Evolutionary conservation across 2,329 filamentous ascomycete genomes (phyloP).

Genomic region (Alternaria sp.): DNA sequence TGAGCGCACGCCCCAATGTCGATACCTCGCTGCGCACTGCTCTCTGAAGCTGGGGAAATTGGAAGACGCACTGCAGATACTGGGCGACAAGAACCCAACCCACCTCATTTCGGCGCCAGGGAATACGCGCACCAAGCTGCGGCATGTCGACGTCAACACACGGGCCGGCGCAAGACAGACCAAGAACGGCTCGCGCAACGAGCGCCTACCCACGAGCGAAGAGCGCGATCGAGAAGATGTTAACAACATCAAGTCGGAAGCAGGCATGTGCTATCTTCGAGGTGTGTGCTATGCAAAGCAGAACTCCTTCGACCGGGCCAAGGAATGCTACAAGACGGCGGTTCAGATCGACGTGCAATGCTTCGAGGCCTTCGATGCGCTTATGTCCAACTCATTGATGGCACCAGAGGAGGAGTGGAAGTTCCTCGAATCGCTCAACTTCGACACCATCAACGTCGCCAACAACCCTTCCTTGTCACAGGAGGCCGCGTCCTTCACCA

Average conservation of each 20-base stretch:
- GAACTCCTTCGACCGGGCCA: constrained; percentile 95
- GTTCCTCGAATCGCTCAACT: constrained; percentile 87
- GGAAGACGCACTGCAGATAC: constrained; percentile 82
- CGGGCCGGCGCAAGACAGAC: constrained; percentile 55
- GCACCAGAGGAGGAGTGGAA: constrained; percentile 86
- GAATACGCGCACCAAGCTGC: constrained; percentile 73
- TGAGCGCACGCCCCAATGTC: constrained; percentile 80
- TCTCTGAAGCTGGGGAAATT: constrained; percentile 90
- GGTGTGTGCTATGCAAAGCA: constrained; percentile 96
- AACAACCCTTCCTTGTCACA: constrained; percentile 73
- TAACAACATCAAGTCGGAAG: constrained; percentile 83
- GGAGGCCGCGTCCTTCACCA: constrained; percentile 91
- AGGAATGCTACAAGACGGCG: constrained; percentile 98
- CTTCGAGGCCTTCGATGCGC: constrained; percentile 96
- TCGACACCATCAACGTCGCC: constrained; percentile 76
- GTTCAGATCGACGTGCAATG: constrained; percentile 97
- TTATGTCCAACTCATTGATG: constrained; percentile 96
- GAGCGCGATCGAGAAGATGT: constrained; percentile 72
- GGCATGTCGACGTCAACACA: constrained; percentile 65
- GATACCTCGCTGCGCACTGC: constrained; percentile 92
- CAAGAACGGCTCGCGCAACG: constrained; percentile 56
- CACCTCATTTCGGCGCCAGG: constrained; percentile 77
- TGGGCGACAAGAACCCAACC: constrained; percentile 92
- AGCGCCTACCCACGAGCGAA: constrained; percentile 65
- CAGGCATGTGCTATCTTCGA: constrained; percentile 94